A percentile compares a stretch with the other conserved stretches of the same genome.
Conservation (phyloP, 441 rosid species). For the Isatis lusitanica region DNA sequence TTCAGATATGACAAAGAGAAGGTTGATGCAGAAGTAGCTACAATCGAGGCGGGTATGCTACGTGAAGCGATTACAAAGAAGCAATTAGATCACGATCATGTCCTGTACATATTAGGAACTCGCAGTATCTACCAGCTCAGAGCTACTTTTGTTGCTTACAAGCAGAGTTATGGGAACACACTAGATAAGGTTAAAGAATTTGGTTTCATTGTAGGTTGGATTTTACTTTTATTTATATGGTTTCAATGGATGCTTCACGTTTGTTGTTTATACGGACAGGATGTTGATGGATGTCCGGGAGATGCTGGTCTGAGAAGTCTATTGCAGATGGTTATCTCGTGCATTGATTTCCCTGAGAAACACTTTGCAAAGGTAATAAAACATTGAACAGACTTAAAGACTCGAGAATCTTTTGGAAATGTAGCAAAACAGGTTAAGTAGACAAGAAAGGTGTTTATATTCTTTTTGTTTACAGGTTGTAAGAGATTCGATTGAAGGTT, state of each 20-base stretch:
- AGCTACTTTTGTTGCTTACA: constrained; percentile 62
- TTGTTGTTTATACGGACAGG: constrained; percentile 43
- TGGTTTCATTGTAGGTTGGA: neutral
- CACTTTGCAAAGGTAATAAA: constrained; percentile 77
- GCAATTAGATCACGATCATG: constrained; percentile 62
- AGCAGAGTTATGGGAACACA: constrained; percentile 52
- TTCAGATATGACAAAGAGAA: constrained; percentile 71
- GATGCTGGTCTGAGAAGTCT: constrained; percentile 58
- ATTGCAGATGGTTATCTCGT: constrained; percentile 45
- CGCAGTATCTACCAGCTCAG: constrained; percentile 79
- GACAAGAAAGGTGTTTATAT: neutral
- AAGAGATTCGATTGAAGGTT: constrained; percentile 52
- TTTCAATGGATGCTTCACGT: neutral
- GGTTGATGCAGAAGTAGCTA: constrained; percentile 54
- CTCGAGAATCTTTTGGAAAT: neutral
- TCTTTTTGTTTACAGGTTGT: constrained; percentile 47
- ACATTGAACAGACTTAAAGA: neutral
- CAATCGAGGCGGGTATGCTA: constrained; percentile 60
- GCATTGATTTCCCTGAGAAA: constrained; percentile 71
- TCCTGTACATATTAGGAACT: constrained; percentile 57
- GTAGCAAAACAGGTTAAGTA: neutral
- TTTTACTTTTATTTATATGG: neutral
- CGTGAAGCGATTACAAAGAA: constrained; percentile 60
- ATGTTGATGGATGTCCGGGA: constrained; percentile 51
- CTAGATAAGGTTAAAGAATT: constrained; percentile 56